A percentile compares a stretch with the other conserved stretches of the same genome.
Evolutionary conservation across 192 early-diverging fungal species (phyloP).

Genomic region (Lunasporangiospora selenospora): DNA sequence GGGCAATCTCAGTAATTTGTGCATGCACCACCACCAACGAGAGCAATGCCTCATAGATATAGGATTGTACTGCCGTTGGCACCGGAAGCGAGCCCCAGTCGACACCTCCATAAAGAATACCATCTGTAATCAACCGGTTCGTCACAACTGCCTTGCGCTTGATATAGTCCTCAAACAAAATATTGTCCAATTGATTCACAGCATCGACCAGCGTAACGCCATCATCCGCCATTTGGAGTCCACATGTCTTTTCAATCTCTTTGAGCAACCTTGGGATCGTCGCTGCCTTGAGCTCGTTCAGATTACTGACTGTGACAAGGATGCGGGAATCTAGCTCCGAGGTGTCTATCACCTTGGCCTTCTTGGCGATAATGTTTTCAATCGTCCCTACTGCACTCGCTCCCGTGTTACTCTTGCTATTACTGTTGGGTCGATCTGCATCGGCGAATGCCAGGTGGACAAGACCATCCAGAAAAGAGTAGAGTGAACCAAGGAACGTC

Average conservation of each 20-base stretch:
- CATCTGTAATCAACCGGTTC: slow-evolving; percentile 73
- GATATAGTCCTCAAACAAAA: slow-evolving; percentile 89
- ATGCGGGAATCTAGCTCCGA: slow-evolving; percentile 64
- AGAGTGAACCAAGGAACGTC: slow-evolving; percentile 75
- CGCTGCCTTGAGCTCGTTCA: slow-evolving; percentile 72
- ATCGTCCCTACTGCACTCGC: slow-evolving; percentile 14
- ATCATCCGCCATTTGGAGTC: slow-evolving; percentile 62
- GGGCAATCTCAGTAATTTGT: slow-evolving; percentile 84
- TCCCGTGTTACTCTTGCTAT: slow-evolving; percentile 14
- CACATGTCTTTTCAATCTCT: slow-evolving; percentile 76
- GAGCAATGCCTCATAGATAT: slow-evolving; percentile 86
- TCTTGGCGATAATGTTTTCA: too few species aligned
- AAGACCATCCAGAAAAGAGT: slow-evolving; percentile 84
- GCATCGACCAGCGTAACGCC: slow-evolving; percentile 72
- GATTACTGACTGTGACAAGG: slow-evolving; percentile 87
- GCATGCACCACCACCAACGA: slow-evolving; percentile 90
- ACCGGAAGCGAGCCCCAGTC: slow-evolving; percentile 83
- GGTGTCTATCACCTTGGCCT: slow-evolving; percentile 22
- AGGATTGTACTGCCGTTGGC: slow-evolving; percentile 85
- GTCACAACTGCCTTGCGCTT: slow-evolving; percentile 75
- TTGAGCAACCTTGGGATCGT: slow-evolving; percentile 79
- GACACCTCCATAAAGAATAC: slow-evolving; percentile 86
- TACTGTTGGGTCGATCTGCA: slow-evolving; percentile 42
- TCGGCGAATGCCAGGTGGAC: slow-evolving; percentile 68
- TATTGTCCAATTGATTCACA: slow-evolving; percentile 77